These are phyloP conservation scores for Baorangia bicolor DNA, from an alignment of 768 basidiomycete species.

Conservation along the genomic window DNA sequence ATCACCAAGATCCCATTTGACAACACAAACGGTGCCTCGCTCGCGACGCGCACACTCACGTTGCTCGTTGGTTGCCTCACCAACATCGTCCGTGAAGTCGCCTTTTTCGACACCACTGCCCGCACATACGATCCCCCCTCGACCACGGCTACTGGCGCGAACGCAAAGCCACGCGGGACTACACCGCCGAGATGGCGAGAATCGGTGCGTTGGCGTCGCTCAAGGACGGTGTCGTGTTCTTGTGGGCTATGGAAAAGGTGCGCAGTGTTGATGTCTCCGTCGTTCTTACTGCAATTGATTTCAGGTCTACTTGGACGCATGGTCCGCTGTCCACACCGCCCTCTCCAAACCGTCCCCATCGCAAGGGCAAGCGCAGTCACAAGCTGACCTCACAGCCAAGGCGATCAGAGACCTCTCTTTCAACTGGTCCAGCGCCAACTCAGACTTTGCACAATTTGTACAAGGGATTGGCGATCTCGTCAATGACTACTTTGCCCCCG, in stretches of 20 bases:
- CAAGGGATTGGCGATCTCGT: no score
- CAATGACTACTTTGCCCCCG: slow-evolving; percentile 38
- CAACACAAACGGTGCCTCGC: neutral
- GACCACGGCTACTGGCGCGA: slow-evolving; percentile 41
- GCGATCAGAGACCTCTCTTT: no score
- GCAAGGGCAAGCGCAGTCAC: neutral
- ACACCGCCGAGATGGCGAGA: no score
- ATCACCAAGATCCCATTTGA: slow-evolving; percentile 55
- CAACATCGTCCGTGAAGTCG: no score
- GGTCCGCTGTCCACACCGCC: no score
- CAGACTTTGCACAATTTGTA: slow-evolving; percentile 56
- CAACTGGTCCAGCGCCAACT: slow-evolving; percentile 55
- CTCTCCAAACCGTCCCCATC: neutral
- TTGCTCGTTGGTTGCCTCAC: no score
- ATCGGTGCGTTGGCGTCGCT: no score
- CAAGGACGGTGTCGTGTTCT: no score
- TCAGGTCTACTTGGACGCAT: no score
- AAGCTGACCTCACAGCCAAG: slow-evolving; percentile 11
- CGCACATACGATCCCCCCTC: slow-evolving; percentile 39
- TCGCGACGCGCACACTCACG: slow-evolving; percentile 39
- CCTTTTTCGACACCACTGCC: slow-evolving; percentile 47
- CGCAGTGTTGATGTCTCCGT: no score
- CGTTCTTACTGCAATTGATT: no score
- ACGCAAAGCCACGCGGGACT: slow-evolving; percentile 61
- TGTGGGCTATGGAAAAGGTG: no score